Evolutionary conservation across 75 land plant genomes (phyloP).

Genomic region (Cupressus sempervirens): DNA sequence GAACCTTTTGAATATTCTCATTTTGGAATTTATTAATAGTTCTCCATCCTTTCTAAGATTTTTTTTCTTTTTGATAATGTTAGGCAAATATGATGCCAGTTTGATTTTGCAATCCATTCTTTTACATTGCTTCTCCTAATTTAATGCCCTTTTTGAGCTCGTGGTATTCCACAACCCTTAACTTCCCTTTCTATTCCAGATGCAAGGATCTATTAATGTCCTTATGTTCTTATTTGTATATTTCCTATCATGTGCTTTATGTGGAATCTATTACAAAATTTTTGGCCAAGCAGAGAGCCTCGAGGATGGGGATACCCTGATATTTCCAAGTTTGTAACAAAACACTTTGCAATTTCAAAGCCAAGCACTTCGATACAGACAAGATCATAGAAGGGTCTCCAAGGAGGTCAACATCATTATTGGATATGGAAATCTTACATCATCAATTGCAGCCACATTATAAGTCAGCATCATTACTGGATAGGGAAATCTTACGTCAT

Average conservation of each 20-base stretch:
- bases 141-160: background rate
- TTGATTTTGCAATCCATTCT: background rate
- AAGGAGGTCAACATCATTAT: background rate
- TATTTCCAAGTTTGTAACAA: background rate
- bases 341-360: no score
- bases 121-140: background rate
- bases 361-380: background rate
- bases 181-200: background rate
- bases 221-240: background rate
- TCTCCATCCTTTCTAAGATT: no score
- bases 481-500: no score
- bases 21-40: no score
- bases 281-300: background rate
- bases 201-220: no score
- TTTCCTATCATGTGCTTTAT: background rate
- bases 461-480: no score
- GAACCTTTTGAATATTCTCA: background rate
- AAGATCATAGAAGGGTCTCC: background rate
- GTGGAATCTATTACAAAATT: background rate
- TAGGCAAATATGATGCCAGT: background rate
- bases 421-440: background rate
- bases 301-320: background rate
- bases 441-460: background rate
- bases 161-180: background rate
- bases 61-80: background rate